Evolutionary conservation across 1,139 yeast genomes (phyloP), one percentile per base, ranked within the genome.

Genomic region (Arxiozyma heterogenica): DNA sequence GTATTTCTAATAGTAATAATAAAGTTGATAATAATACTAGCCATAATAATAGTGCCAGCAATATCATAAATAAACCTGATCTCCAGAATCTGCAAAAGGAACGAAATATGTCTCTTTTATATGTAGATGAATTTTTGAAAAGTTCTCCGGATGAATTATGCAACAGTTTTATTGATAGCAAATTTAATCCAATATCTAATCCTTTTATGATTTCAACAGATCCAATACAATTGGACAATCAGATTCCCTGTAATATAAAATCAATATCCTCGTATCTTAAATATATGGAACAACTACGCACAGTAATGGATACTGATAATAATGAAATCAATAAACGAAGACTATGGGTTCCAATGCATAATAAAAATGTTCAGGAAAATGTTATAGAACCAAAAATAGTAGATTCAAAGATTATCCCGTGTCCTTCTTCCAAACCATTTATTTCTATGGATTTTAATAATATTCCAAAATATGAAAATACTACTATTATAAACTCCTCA

Each of bases 401-500:
- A n/a, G 44, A 38, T 38, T 12, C 30, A 17, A 43, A 30, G 6
- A 20, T 18, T 20, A 22, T 38, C 8, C n/a, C 41, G 3, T 45
- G 41, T 3, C 41, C 47, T 3, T 30, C 41, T 12, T 18, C 41
- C 22, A 45, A 45, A 20, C 18, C 47, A 18, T 23, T 11, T 30
- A 17, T 2, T 17, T 27, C 47, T 17, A 21, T 3, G 8, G 21
- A 22, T 5, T 45, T 45, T 20, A 41, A 45, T 21, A 44, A 51
- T 20, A 44, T 38, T 30, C n/a, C 23, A 46, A 49, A 6, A 44
- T 55, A 47, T 49, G 56, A 18, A 44, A 51, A 11, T 52, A 51
- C 12, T 41, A 56, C 39, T 55, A 52, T n/a, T 47, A 50, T 57
- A 5, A 55, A 53, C 30, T 59, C 61, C 11, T 45, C 34, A 20